phyloP scores from a whole-genome alignment of 1,139 yeast species.

The Meyerozyma carpophila region DNA sequence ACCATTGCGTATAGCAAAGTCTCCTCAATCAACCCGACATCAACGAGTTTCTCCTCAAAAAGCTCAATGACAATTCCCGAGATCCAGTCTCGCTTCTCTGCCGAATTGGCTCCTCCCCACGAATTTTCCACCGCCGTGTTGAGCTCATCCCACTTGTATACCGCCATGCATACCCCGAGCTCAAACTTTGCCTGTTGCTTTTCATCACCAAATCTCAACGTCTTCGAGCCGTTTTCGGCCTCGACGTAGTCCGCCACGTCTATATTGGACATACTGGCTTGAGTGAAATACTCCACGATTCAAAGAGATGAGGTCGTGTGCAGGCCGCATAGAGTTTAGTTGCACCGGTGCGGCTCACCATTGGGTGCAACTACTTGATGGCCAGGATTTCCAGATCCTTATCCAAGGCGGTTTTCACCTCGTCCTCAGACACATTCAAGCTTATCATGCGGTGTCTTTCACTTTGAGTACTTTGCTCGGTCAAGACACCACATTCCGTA shows the following conservation, averaged over 20 bases:
- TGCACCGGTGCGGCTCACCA: neutral
- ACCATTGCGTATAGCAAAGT: slow-evolving; percentile 83
- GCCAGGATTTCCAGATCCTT: slow-evolving; percentile 36
- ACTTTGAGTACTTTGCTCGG: slow-evolving; percentile 60
- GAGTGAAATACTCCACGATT: neutral
- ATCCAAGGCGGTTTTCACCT: slow-evolving; percentile 53
- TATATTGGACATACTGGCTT: slow-evolving; percentile 21
- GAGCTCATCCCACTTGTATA: slow-evolving; percentile 85
- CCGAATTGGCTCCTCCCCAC: slow-evolving; percentile 95
- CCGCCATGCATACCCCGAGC: slow-evolving; percentile 87
- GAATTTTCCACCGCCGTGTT: slow-evolving; percentile 87
- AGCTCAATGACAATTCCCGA: slow-evolving; percentile 78
- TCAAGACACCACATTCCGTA: slow-evolving; percentile 70
- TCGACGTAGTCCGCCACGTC: slow-evolving; percentile 45
- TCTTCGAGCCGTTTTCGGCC: slow-evolving; percentile 30
- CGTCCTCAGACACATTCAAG: slow-evolving; percentile 67
- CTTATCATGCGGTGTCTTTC: slow-evolving; percentile 63
- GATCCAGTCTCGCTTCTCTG: slow-evolving; percentile 93
- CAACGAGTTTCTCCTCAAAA: slow-evolving; percentile 64
- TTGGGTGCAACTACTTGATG: neutral
- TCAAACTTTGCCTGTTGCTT: slow-evolving; percentile 81
- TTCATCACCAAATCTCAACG: slow-evolving; percentile 52
- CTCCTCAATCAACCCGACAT: slow-evolving; percentile 76
- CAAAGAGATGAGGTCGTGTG: slow-evolving; percentile 1
- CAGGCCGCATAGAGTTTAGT: neutral